Conservation (phyloP, 495 filamentous ascomycete genomes). For the Bacidia rubella region DNA sequence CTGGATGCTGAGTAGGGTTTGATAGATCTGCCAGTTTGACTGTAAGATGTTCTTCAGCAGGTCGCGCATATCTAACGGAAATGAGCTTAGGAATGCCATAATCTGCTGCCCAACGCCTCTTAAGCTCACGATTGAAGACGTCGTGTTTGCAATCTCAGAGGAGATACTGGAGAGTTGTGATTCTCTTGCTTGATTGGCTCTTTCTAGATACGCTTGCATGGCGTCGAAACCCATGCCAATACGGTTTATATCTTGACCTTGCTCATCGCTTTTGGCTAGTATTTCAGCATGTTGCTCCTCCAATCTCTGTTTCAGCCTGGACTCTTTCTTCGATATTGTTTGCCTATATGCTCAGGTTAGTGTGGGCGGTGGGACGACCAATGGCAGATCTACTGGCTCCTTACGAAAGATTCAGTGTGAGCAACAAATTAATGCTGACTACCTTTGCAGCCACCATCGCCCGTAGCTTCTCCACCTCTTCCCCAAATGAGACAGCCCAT, state of each 20-base stretch:
- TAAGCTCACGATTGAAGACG: conserved; percentile 6
- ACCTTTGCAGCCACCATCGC: conserved; percentile 19
- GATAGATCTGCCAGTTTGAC: conserved; percentile 16
- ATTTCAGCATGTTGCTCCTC: conserved; percentile 4
- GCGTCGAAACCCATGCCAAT: background rate
- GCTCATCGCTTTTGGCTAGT: conserved; percentile 8
- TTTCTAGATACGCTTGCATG: background rate
- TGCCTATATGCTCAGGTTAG: conserved; percentile 7
- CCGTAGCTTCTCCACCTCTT: conserved; percentile 21
- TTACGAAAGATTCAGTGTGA: conserved; percentile 17
- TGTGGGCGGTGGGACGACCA: too few species aligned
- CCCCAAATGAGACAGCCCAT: conserved; percentile 20
- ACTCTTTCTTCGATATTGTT: conserved; percentile 8
- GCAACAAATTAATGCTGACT: conserved; percentile 20
- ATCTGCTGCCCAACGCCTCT: conserved; percentile 13
- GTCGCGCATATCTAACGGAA: conserved; percentile 14
- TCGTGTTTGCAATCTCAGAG: background rate
- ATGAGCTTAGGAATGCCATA: conserved; percentile 6
- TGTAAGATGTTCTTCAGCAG: conserved; percentile 12
- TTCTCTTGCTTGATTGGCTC: background rate
- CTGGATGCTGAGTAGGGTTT: conserved; percentile 15
- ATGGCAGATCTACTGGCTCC: background rate
- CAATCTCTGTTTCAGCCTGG: background rate
- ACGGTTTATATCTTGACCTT: background rate
- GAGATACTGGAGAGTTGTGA: conserved; percentile 5